Conservation (phyloP, 805 yeast genomes). For the Cyberlindnera mississippiensis region DNA sequence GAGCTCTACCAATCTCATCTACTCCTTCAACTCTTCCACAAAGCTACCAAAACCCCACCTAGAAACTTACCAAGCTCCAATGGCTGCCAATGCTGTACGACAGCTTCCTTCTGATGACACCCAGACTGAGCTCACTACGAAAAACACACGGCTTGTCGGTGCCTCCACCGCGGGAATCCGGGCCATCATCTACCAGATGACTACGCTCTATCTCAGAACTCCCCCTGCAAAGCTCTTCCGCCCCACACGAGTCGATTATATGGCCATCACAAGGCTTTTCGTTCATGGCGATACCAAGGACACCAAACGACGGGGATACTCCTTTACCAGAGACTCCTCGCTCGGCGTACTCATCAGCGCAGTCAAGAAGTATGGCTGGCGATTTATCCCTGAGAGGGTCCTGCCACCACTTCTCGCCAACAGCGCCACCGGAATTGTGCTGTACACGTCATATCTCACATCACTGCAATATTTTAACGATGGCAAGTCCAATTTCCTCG, state of each 20-base stretch:
- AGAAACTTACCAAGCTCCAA: too few species aligned
- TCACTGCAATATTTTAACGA: conserved; percentile 39
- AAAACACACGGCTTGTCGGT: conserved; percentile 57
- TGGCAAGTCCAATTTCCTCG: conserved; percentile 19
- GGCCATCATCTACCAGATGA: conserved; percentile 74
- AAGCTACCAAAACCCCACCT: too few species aligned
- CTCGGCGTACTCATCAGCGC: conserved; percentile 72
- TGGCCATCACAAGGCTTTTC: conserved; percentile 59
- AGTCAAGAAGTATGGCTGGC: conserved; percentile 76
- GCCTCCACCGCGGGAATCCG: conserved; percentile 83
- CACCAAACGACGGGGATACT: conserved; percentile 40
- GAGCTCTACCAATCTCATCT: too few species aligned
- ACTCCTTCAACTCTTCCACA: too few species aligned
- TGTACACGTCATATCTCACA: conserved; percentile 77
- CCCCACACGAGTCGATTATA: conserved; percentile 86
- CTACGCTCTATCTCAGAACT: conserved; percentile 74
- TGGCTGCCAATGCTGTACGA: background rate
- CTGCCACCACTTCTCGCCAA: conserved; percentile 87
- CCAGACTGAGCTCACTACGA: conserved; percentile 31
- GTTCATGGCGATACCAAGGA: conserved; percentile 36
- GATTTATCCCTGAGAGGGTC: conserved; percentile 71
- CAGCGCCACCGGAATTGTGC: conserved; percentile 80
- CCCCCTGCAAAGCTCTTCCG: conserved; percentile 78
- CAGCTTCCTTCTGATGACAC: background rate
- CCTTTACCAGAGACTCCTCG: conserved; percentile 61